Percentiles rank a stretch among this genome's conserved stretches.
Evolutionary conservation across 331 rosid species (phyloP).

Genomic region (Malus hybrid): DNA sequence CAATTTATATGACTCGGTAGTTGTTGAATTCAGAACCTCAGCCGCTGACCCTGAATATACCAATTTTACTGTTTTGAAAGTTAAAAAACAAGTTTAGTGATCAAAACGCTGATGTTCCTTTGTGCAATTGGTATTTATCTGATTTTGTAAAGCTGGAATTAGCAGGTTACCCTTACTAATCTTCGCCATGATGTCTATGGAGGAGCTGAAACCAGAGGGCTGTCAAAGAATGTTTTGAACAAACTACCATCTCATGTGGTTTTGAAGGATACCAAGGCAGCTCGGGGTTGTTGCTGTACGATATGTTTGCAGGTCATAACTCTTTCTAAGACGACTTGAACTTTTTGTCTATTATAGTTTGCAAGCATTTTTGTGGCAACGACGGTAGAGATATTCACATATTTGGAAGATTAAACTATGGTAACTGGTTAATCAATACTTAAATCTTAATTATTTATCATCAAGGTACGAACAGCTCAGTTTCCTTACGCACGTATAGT

Average conservation of each 20-base stretch:
- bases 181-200: slow-evolving; percentile 29
- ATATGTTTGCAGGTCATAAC: slow-evolving; percentile 72
- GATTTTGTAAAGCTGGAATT: slow-evolving; percentile 18
- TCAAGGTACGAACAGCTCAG: background rate
- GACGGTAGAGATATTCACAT: background rate
- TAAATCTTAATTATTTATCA: background rate
- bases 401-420: background rate
- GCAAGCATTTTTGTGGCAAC: background rate
- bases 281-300: slow-evolving; percentile 38
- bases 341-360: background rate
- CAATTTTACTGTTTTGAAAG: background rate
- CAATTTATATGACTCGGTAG: background rate
- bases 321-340: background rate
- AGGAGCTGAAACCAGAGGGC: slow-evolving; percentile 43
- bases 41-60: background rate
- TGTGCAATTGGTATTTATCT: background rate
- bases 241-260: slow-evolving; percentile 53
- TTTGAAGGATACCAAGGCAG: slow-evolving; percentile 38
- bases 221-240: slow-evolving; percentile 50
- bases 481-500: background rate
- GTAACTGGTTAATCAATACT: background rate
- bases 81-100: background rate
- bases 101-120: background rate
- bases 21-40: background rate
- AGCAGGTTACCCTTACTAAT: slow-evolving; percentile 42